Evolutionary conservation across 345 rosid genomes (phyloP).

Genomic region (Rhodamnia argentea): DNA sequence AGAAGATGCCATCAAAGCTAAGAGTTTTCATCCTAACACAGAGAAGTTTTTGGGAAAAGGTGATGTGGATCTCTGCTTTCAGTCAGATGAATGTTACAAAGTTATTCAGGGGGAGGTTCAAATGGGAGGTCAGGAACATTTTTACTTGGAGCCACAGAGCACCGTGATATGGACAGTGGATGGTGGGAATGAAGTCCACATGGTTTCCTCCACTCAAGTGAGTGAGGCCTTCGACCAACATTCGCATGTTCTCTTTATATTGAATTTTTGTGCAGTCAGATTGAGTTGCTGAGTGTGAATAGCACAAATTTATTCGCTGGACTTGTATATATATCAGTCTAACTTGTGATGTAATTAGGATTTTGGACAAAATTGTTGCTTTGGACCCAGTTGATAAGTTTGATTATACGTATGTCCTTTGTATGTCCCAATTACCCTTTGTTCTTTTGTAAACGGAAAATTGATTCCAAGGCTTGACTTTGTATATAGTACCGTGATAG

Average conservation of each 20-base stretch:
- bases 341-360: background rate
- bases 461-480: background rate
- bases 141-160: conserved; percentile 85
- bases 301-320: background rate
- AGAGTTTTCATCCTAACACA: conserved; percentile 75
- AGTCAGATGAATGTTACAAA: conserved; percentile 64
- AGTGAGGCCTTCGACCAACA: conserved; percentile 8
- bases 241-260: background rate
- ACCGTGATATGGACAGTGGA: conserved; percentile 85
- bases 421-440: background rate
- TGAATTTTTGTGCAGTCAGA: background rate
- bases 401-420: background rate
- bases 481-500: background rate
- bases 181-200: conserved; percentile 88
- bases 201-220: conserved; percentile 96
- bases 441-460: background rate
- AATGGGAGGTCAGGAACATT: conserved; percentile 97
- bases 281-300: background rate
- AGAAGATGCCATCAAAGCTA: conserved; percentile 61
- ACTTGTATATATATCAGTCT: background rate
- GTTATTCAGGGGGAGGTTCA: conserved; percentile 75
- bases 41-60: conserved; percentile 59
- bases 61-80: conserved; percentile 77
- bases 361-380: background rate
- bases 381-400: background rate